Evolutionary conservation across 805 yeast species (phyloP), one percentile per base, ranked within the genome.

Genomic region (Lipomyces starkeyi): DNA sequence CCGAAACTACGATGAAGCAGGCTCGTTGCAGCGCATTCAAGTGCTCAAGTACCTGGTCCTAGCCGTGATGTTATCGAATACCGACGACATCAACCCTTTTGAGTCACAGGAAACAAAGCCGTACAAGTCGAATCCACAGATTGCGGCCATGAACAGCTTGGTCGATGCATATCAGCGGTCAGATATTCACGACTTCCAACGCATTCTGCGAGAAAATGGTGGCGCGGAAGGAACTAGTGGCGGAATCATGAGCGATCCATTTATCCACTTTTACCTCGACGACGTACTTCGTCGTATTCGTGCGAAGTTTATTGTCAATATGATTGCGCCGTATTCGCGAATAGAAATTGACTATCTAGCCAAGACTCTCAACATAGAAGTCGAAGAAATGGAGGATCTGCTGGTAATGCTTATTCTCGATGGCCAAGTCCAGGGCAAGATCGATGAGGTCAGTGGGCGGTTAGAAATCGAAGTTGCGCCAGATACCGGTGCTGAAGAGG

Each of bases 91-190:
- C 63, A 87, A 88, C 73, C 91, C 91, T 1, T 89, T 90, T 73
- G 90, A 88, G 70, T 85, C 91, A 0, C 90, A 87, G 74, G 94
- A 90, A 76, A 87, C 91, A 0, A 84, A 83, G 73, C 85, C 87
- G 6, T 87, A 85, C 74, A 73, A 73, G 62, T 73, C 76, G 34
- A 73, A 77, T 52, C 77, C 79, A 0, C 75, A 77, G 37, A 70
- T 80, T 22, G 65, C 63, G 2, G 76, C 73, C 1, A 68, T 79
- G 75, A 76, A 74, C 52, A 58, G 70, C 13, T 66, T 80, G 53
- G 81, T 79, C 17, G 78, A 77, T 17, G 80, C 81, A 6, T 80
- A 77, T 68, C 75, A 74, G 57, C 68, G 73, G 5, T 58, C 66
- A 5, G 75, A 76, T 56, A 60, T 73, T 29, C 61, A 62, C 11